Base-by-base conservation (phyloP, 139 green algal genomes). In the Chlamydomonas schloesseri region DNA sequence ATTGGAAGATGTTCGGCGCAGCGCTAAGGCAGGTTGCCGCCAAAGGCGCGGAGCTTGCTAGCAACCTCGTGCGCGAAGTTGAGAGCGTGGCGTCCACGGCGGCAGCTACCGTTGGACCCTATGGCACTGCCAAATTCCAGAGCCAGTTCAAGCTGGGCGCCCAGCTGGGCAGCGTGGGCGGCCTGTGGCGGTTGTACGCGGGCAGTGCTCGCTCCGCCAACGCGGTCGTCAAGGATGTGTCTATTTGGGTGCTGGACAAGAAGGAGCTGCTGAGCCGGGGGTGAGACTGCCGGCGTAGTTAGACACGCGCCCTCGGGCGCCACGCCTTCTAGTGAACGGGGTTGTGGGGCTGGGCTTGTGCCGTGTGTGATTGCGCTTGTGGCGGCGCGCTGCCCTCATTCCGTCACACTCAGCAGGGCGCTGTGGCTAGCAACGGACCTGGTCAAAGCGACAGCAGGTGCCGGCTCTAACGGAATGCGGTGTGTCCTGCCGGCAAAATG, bases 181-280 rank as follows among this genome's bases (percentile, higher is more conserved):
- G 87, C 36, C 55, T 90, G 20, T 94, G 91, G 91, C 73, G 73
- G 31, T 78, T 94, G 8, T 89, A 84, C 64, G 55, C 83, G 0
- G 87, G 42, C 50, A 37, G n/a, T 0, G 73, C 73, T 9, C 53
- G 73, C 10, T 69, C 73, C 4, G 18, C 50, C 3, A 33, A 14
- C 24, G 88, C 90, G 4, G 83, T 90, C 0, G 74, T 91, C 23
- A 84, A 82, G 3, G 79, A 91, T 36, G 95, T 95, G 3, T 91
- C 87, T 50, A 90, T 95, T 3, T 98, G 95, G 95, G 89, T 96
- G 4, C 82, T 98, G 33, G 94, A 97, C 87, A 98, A 98, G 89
- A 78, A 83, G 4, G 34, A 77, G 26, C 84, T 95, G 14, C 57
- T 79, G 1, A 67, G 80, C 73, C 91, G 91, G 47, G 78, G 86